Conservation (phyloP, 73 alveolate genomes). For the Paraurostyla sp. region DNA sequence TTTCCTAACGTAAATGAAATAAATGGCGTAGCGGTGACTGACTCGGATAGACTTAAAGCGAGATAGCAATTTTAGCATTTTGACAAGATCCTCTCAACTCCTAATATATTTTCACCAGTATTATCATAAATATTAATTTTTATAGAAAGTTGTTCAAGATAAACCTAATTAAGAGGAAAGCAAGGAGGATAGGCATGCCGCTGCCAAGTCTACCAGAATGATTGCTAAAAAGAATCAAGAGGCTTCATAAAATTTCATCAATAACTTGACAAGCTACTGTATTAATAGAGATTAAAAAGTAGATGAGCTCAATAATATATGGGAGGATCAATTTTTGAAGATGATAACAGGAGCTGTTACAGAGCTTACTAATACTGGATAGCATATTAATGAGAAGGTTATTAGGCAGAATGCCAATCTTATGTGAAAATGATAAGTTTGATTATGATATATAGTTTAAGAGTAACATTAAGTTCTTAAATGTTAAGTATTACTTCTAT, state of each 20-base stretch:
- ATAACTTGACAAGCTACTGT: slow-evolving; percentile 39
- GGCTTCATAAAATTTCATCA: slow-evolving; percentile 52
- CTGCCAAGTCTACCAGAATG: slow-evolving; percentile 58
- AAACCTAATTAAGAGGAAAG: slow-evolving; percentile 31
- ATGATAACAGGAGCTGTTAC: slow-evolving; percentile 55
- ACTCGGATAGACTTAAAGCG: slow-evolving; percentile 88
- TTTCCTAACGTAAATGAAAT: slow-evolving; percentile 93
- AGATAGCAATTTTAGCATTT: slow-evolving; percentile 90
- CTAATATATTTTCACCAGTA: slow-evolving; percentile 74
- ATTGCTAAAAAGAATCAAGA: slow-evolving; percentile 59
- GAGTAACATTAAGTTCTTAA: background rate
- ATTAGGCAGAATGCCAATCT: slow-evolving; percentile 28
- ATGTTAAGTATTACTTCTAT: background rate
- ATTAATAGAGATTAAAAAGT: slow-evolving; percentile 47
- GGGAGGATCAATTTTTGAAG: slow-evolving; percentile 56
- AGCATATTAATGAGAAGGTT: slow-evolving; percentile 49
- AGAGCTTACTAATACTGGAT: slow-evolving; percentile 29
- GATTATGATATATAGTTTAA: background rate
- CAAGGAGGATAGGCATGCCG: slow-evolving; percentile 56
- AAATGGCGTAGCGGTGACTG: slow-evolving; percentile 86
- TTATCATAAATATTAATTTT: background rate
- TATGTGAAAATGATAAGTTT: background rate
- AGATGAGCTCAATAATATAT: slow-evolving; percentile 54
- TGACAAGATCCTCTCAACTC: slow-evolving; percentile 90
- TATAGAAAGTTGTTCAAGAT: slow-evolving; percentile 49